Conservation (phyloP, 1,284 basidiomycete genomes). For the Tylopilus sp. region DNA sequence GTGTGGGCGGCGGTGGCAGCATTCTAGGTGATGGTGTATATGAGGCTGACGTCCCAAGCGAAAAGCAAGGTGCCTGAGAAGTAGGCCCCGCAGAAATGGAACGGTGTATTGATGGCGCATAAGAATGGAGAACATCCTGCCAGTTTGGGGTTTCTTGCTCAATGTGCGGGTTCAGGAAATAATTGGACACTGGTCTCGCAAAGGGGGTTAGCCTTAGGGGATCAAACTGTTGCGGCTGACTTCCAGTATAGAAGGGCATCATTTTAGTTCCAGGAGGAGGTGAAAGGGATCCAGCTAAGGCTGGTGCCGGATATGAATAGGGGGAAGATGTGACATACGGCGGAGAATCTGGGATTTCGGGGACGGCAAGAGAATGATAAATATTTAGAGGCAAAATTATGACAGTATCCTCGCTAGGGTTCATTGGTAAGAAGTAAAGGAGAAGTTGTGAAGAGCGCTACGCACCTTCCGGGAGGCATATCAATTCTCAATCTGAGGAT, state of each 20-base stretch:
- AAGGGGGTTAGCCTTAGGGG: slow-evolving; percentile 5
- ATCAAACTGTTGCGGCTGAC: slow-evolving; percentile 10
- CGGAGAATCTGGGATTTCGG: slow-evolving; percentile 35
- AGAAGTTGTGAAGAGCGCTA: slow-evolving; percentile 4
- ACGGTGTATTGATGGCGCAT: slow-evolving; percentile 15
- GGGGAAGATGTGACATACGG: slow-evolving; percentile 12
- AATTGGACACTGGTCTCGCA: slow-evolving; percentile 1
- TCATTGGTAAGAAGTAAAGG: slow-evolving; percentile 14
- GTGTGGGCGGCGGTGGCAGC: slow-evolving; percentile 15
- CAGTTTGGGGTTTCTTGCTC: slow-evolving; percentile 16
- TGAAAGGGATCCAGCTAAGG: slow-evolving; percentile 20
- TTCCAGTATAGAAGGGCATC: slow-evolving; percentile 11
- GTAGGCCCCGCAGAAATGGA: slow-evolving; percentile 18
- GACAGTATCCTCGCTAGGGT: slow-evolving; percentile 59
- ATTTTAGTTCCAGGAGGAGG: slow-evolving; percentile 11
- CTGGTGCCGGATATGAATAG: slow-evolving; percentile 22
- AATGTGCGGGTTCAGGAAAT: slow-evolving; percentile 8
- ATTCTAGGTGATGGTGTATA: slow-evolving; percentile 18
- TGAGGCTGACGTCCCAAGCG: slow-evolving; percentile 11
- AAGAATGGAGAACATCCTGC: slow-evolving; percentile 14
- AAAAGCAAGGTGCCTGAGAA: slow-evolving; percentile 15
- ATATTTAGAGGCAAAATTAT: slow-evolving; percentile 61
- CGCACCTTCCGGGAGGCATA: slow-evolving; percentile 28
- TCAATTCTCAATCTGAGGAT: slow-evolving; percentile 25
- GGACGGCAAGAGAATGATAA: slow-evolving; percentile 54